Evolutionary conservation across 352 stramenopile genomes (phyloP), one percentile per base, ranked within the genome.

Genomic region (Elongisporangium prolatum): DNA sequence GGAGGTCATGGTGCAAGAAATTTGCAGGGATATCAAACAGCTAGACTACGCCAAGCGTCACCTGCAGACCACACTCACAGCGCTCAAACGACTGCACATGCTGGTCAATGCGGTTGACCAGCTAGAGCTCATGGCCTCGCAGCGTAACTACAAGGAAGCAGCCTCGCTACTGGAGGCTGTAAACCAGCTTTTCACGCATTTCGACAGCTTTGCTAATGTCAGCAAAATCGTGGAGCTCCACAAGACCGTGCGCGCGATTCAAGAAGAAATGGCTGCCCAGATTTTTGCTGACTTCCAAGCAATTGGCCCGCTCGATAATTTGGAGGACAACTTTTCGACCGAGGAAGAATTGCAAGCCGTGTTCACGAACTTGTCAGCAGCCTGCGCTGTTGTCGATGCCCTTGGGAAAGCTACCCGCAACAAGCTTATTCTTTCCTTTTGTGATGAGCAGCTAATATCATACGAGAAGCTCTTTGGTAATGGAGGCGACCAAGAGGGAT

Each of bases 11-110:
- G 97, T 99, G 10, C 77, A 98, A 56, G 96, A 99, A 74, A 99
- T 99, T 53, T 99, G 96, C 54, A 80, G 91, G 21, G 97, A 99
- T 72, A 99, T 99, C 71, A 99, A 99, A 73, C 90, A 98, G 57
- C 84, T 99, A 10, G 97, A 99, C 85, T 97, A 95, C 66, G 97
- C 97, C 48, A 99, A 99, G 72, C 86, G 89, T 18, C 95, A 99
- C 60, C 79, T 99, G 57, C 93, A 98, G 71, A 86, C 81, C 17
- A 97, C 93, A 13, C 96, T 99, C 48, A 98, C 93, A 11, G 93
- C 96, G 1, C 71, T 99, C 9, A 99, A 99, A 68, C 75, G 95
- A 17, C 75, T 99, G 40, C 96, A 99, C 72, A 99, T 99, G 97
- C 77, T 99, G 18, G 84, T 99, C 11, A 98, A 98, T 64, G 96